Conservation (phyloP, 345 rosid genomes). For the Physaria fendleri region DNA sequence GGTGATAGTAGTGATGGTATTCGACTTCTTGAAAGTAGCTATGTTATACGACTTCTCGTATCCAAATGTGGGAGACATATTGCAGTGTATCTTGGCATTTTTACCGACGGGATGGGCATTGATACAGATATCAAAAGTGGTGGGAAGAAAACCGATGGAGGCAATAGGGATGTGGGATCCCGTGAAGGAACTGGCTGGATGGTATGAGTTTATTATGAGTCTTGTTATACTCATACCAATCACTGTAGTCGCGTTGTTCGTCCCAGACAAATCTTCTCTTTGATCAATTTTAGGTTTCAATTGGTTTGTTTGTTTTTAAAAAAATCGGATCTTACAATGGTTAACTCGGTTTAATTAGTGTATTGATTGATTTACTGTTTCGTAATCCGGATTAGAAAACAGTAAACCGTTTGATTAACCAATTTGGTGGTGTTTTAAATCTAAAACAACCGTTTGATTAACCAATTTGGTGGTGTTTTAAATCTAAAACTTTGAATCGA, state of each 20-base stretch:
- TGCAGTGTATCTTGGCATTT: conserved; percentile 75
- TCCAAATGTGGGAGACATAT: conserved; percentile 78
- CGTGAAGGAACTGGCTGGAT: conserved; percentile 77
- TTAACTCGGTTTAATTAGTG: too few species aligned
- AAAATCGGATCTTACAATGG: too few species aligned
- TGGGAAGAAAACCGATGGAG: conserved; percentile 46
- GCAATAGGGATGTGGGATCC: conserved; percentile 89
- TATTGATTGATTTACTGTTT: too few species aligned
- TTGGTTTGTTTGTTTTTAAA: too few species aligned
- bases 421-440: too few species aligned
- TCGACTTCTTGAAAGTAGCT: conserved; percentile 61
- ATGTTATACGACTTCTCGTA: too few species aligned
- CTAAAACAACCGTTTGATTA: too few species aligned
- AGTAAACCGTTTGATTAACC: too few species aligned
- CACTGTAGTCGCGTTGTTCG: conserved; percentile 80
- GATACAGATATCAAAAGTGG: conserved; percentile 89
- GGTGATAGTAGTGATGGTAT: conserved; percentile 54
- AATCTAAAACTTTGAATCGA: too few species aligned
- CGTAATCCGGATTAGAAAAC: too few species aligned
- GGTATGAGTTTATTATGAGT: conserved; percentile 89
- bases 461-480: too few species aligned
- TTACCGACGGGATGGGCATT: conserved; percentile 92
- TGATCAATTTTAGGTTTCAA: too few species aligned
- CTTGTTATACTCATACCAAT: conserved; percentile 58
- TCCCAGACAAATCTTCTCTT: conserved; percentile 87